Evolutionary conservation across 2,329 filamentous ascomycete species (phyloP).

Genomic region (Aspergillus chevalieri): DNA sequence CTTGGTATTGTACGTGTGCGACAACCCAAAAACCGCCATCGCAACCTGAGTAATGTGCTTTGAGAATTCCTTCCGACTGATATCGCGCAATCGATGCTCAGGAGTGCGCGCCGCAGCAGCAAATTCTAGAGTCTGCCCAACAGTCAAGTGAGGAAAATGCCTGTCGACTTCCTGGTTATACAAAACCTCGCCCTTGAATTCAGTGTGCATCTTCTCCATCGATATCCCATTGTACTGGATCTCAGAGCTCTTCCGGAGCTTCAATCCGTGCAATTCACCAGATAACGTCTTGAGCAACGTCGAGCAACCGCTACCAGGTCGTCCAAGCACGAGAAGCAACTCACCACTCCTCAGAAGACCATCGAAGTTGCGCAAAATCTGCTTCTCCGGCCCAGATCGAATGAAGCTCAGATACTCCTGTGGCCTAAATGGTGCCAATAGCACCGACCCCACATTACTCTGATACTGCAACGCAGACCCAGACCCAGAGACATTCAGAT

Average conservation of each 20-base stretch:
- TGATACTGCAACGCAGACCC: slow-evolving; percentile 64
- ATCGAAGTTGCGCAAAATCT: slow-evolving; percentile 51
- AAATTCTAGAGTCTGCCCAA: slow-evolving; percentile 53
- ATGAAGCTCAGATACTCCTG: slow-evolving; percentile 46
- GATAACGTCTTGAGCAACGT: slow-evolving; percentile 79
- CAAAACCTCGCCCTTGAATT: slow-evolving; percentile 36
- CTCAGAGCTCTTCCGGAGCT: slow-evolving; percentile 61
- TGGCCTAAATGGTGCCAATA: slow-evolving; percentile 53
- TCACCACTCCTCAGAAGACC: slow-evolving; percentile 48
- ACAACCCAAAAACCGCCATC: slow-evolving; percentile 38
- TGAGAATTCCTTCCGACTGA: slow-evolving; percentile 40
- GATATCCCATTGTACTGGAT: slow-evolving; percentile 69
- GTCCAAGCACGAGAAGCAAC: slow-evolving; percentile 35
- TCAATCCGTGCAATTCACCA: slow-evolving; percentile 74
- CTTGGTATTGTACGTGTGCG: slow-evolving; percentile 43
- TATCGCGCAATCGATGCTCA: slow-evolving; percentile 32
- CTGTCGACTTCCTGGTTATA: slow-evolving; percentile 39
- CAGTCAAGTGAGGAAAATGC: slow-evolving; percentile 54
- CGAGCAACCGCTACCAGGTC: slow-evolving; percentile 54
- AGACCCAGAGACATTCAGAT: slow-evolving; percentile 61
- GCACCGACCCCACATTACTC: slow-evolving; percentile 56
- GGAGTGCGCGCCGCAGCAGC: slow-evolving; percentile 50
- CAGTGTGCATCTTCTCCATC: slow-evolving; percentile 66
- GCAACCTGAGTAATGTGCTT: slow-evolving; percentile 34
- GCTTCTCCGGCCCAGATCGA: slow-evolving; percentile 47